Evolutionary conservation across 2,329 filamentous ascomycete species (phyloP), one percentile per base, ranked within the genome.

Genomic region (Emmonsiellopsis sp.): DNA sequence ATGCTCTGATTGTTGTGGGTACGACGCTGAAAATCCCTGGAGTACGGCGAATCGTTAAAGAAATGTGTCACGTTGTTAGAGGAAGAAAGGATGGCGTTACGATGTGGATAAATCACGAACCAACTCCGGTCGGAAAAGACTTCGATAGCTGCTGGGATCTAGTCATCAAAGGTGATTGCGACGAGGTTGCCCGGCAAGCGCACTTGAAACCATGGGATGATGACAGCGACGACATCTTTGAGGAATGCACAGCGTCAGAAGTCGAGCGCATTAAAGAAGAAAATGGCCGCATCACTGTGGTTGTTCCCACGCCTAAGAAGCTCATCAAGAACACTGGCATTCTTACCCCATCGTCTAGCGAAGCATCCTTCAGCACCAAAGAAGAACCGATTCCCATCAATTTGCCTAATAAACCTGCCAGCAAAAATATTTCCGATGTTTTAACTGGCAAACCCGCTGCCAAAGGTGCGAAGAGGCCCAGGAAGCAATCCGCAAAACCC

Each of bases 1-100:
- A 97, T 68, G 91, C 91, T 14, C 81, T 98, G 31, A 84, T 98
- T 60, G 93, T 98, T 32, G 93, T 95, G 7, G 93, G 93, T 51
- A 98, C 93, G 2, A 96, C 88, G 55, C 75, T 98, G 61, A 97
- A 97, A 67, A 91, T 98, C 49, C 92, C 92, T 0, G 93, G 93
- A 7, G 90, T 96, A 43, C 84, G 88, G 56, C 82, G 91, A 52
- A 86, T 98, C 54, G 90, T 92, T 55, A 87, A 87, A 67, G 91
- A 96, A 69, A 83, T 97, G 79, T 96, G 90, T 68, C 83, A 85
- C 49, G 85, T 89, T 34, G 88, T 94, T n/a, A 81, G 91, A 56
- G 83, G 89, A 52, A 66, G 68, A 34, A 83, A 82, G 59, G 87
- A 94, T 61, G 91, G 92, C 0, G 81, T 95, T 55, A 89, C 91